phyloP scores from a whole-genome alignment of 179 eudicot genomes.

The Beta lomatogona region DNA sequence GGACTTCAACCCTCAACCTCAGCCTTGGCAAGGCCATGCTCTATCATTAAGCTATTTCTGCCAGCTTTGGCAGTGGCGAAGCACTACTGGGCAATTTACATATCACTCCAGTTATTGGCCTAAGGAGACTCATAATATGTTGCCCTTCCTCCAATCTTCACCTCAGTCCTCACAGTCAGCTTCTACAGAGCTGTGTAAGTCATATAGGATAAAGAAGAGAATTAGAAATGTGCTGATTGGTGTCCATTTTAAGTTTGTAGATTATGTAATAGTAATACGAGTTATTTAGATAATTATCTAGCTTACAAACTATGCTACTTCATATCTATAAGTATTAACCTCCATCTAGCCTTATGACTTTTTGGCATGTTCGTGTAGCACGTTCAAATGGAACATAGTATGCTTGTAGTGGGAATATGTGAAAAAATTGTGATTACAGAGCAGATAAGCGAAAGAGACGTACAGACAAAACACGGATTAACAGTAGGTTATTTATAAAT shows the following conservation, averaged over 20 bases:
- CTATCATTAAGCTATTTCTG: too few species aligned
- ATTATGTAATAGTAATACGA: neutral
- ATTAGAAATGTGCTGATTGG: slow-evolving; percentile 1
- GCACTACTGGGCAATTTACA: too few species aligned
- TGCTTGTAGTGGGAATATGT: neutral
- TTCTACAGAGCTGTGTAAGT: neutral
- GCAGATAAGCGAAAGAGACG: neutral
- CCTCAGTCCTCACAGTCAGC: neutral
- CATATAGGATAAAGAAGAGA: neutral
- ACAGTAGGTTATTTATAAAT: neutral
- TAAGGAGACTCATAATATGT: neutral
- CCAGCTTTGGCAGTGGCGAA: too few species aligned
- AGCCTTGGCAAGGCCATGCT: too few species aligned
- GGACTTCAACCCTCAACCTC: too few species aligned
- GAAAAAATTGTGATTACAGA: slow-evolving; percentile 3
- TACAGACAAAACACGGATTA: neutral
- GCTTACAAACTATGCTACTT: neutral
- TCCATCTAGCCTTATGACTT: neutral
- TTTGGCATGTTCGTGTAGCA: neutral
- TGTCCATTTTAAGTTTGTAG: neutral
- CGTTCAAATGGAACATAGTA: neutral
- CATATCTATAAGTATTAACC: neutral
- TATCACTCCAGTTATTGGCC: neutral
- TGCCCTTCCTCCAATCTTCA: neutral
- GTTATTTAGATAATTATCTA: neutral